Evolutionary conservation across 1,139 yeast genomes (phyloP).

Genomic region (Meyerozyma elateridarum): DNA sequence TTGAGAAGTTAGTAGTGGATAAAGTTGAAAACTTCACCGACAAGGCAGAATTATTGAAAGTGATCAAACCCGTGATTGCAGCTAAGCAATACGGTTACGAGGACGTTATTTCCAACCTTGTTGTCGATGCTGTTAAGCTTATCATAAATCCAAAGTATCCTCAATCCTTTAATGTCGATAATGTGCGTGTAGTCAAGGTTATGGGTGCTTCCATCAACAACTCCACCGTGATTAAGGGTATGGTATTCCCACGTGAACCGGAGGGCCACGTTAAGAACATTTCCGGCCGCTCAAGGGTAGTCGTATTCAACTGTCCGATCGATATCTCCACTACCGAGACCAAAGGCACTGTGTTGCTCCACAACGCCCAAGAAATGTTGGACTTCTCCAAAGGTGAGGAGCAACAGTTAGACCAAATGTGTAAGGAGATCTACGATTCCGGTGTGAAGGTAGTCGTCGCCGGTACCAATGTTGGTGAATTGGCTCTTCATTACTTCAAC

Average conservation of each 20-base stretch:
- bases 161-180: constrained; percentile 77
- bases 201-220: constrained; percentile 82
- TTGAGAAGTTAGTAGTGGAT: constrained; percentile 64
- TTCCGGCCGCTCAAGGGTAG: constrained; percentile 67
- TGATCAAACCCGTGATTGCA: constrained; percentile 81
- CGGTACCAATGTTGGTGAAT: constrained; percentile 88
- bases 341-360: constrained; percentile 91
- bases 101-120: constrained; percentile 68
- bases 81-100: constrained; percentile 93
- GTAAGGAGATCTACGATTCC: constrained; percentile 76
- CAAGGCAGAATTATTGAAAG: constrained; percentile 59
- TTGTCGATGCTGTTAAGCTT: constrained; percentile 79
- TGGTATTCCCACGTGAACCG: constrained; percentile 97
- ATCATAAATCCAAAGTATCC: constrained; percentile 67
- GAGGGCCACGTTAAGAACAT: constrained; percentile 80
- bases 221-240: constrained; percentile 85
- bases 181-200: constrained; percentile 89
- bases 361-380: constrained; percentile 94
- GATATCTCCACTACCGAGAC: constrained; percentile 95
- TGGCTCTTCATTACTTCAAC: constrained; percentile 89
- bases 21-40: constrained; percentile 55
- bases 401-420: constrained; percentile 81
- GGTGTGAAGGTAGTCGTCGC: constrained; percentile 89
- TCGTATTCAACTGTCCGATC: constrained; percentile 87
- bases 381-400: constrained; percentile 96